Base-by-base conservation (phyloP, 2,329 filamentous ascomycete species). In the Chaetomiaceae sp. region DNA sequence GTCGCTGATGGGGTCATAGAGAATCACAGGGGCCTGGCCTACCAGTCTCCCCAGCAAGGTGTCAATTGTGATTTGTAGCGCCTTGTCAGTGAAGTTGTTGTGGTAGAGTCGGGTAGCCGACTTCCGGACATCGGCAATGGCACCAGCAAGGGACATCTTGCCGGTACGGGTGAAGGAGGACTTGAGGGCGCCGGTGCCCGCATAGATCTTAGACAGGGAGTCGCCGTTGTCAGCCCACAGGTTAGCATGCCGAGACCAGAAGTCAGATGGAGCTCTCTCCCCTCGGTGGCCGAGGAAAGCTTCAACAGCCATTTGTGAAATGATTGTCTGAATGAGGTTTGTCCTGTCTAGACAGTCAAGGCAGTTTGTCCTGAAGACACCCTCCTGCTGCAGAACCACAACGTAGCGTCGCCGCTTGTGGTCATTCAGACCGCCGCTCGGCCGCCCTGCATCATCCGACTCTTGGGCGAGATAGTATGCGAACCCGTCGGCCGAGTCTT, bases 191-290 rank as follows among this genome's bases (percentile, higher is more conserved):
- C 94, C 94, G 3, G 94, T 99, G 22, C 94, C 94, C 8, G 94
- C 94, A 67, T 99, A 99, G 23, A 96, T 97, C 65, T 90, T 89
- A 12, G 91, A 96, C 44, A 99, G 72, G 6, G 88, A 87, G 72
- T 99, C 94, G 20, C 94, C 94, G 66, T 96, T 97, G 69, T 99
- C 94, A 31, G 94, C 94, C 94, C 94, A 99, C 1, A 99, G 78
- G 56, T 84, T 94, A 8, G 90, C 91, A 72, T 99, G 94, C 45
- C 89, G 80, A 72, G 89, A 87, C 88, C 91, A 96, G 64, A 97
- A 91, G 65, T 97, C 91, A 0, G 85, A 81, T 9, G 79, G 78
- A 0, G 88, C 85, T 57, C 76, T 78, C 59, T 89, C 83, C 23
- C 79, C 80, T 56, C 86, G 80, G 61, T 95, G 90, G 14, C 73